Conservation (phyloP, 345 rosid genomes). For the Salix dunnii region DNA sequence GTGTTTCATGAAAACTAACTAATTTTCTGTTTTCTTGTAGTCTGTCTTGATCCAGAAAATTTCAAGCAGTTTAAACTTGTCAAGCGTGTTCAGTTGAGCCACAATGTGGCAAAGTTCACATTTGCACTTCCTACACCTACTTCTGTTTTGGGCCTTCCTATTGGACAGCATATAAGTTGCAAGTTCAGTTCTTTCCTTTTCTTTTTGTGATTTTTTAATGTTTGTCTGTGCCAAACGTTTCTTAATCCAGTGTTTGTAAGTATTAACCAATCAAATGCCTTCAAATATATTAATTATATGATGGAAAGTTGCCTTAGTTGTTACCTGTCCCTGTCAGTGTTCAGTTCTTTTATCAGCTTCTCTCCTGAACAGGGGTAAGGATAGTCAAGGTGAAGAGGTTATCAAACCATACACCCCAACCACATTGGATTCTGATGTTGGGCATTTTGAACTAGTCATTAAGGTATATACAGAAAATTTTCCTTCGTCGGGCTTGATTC, state of each 20-base stretch:
- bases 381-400: conserved; percentile 81
- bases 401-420: conserved; percentile 93
- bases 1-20: not conserved
- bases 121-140: conserved; percentile 74
- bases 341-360: not conserved
- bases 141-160: conserved; percentile 88
- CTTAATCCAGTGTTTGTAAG: not conserved
- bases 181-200: conserved; percentile 39
- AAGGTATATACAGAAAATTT: conserved; percentile 48
- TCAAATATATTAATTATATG: not conserved
- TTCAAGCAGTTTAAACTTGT: conserved; percentile 91
- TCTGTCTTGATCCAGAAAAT: conserved; percentile 80
- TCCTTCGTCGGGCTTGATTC: conserved; percentile 7
- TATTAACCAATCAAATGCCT: not conserved
- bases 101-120: conserved; percentile 88
- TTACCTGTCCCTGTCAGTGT: not conserved
- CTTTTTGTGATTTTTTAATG: not conserved
- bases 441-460: conserved; percentile 76
- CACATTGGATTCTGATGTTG: conserved; percentile 89
- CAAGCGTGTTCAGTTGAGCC: conserved; percentile 76
- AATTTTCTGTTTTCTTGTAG: conserved; percentile 26
- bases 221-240: not conserved
- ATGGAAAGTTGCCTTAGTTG: not conserved
- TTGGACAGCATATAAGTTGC: conserved; percentile 98
- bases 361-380: conserved; percentile 62